Conservation (phyloP, 139 green algal species). For the Chlamydomonas asymmetrica region DNA sequence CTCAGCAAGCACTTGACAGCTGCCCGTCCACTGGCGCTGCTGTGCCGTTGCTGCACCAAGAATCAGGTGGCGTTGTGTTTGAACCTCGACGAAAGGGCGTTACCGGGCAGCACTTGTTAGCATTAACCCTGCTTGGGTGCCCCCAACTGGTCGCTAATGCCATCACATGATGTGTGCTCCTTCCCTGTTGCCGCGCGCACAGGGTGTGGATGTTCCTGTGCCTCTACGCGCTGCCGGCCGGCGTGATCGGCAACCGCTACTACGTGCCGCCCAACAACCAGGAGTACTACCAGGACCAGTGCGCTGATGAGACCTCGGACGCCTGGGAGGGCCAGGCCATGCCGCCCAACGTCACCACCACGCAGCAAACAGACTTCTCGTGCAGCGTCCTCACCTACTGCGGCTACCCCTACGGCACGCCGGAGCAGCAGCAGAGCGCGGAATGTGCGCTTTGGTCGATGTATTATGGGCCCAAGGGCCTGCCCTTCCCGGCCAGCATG, state of each 20-base stretch:
- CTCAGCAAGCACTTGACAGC: too few species aligned
- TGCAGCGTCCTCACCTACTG: slow-evolving; percentile 30
- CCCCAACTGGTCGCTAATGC: too few species aligned
- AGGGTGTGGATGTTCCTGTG: slow-evolving; percentile 89
- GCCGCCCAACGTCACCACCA: slow-evolving; percentile 2
- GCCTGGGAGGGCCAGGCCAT: neutral
- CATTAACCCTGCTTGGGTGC: too few species aligned
- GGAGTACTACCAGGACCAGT: neutral
- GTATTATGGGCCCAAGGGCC: neutral
- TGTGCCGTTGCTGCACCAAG: too few species aligned
- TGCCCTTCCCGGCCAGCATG: slow-evolving; percentile 7
- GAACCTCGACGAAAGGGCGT: too few species aligned
- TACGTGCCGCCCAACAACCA: neutral
- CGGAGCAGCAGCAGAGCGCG: neutral
- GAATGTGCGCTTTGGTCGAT: neutral
- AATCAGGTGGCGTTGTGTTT: too few species aligned
- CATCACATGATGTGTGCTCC: too few species aligned
- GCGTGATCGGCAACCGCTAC: too few species aligned
- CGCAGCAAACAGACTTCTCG: slow-evolving; percentile 8
- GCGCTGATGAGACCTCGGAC: neutral
- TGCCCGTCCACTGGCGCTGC: too few species aligned
- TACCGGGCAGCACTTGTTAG: too few species aligned
- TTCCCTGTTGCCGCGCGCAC: too few species aligned
- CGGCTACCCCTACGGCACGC: slow-evolving; percentile 12
- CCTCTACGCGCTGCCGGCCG: slow-evolving; percentile 78